phyloP scores from a whole-genome alignment of 257 asterid genomes.

The Przewalskia tangutica region DNA sequence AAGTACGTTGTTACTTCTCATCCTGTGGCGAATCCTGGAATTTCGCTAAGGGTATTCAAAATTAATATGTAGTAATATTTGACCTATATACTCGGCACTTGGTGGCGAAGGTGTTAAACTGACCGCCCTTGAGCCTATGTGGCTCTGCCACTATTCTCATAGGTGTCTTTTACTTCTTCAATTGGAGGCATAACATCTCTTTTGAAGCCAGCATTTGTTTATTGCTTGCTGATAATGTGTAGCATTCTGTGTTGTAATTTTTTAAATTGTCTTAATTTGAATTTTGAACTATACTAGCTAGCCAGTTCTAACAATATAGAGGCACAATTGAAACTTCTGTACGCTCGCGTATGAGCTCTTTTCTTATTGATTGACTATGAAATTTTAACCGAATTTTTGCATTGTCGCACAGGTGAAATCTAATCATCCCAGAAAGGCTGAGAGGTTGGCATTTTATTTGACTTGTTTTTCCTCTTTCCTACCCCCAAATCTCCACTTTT shows the following conservation, averaged over 20 bases:
- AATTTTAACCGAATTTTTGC: conserved; percentile 7
- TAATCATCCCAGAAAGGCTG: conserved; percentile 26
- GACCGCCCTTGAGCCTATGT: too few relatives aligned
- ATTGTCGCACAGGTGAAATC: conserved; percentile 34
- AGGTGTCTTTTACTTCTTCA: background rate
- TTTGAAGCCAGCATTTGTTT: background rate
- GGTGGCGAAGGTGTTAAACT: too few relatives aligned
- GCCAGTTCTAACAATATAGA: background rate
- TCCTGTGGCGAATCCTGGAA: too few relatives aligned
- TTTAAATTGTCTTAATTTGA: background rate
- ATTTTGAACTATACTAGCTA: background rate
- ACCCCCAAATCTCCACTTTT: background rate
- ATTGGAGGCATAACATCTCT: background rate
- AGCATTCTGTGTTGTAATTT: background rate
- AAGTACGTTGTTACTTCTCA: background rate
- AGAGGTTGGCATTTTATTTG: conserved; percentile 20
- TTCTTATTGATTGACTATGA: background rate
- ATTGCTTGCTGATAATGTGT: background rate
- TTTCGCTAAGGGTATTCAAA: too few relatives aligned
- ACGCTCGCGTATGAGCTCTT: background rate
- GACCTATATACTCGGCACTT: too few relatives aligned
- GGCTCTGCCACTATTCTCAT: background rate
- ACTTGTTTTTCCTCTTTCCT: background rate
- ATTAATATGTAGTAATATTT: too few relatives aligned
- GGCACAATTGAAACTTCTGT: background rate